phyloP scores from a whole-genome alignment of 1,139 yeast species.

The Yamadazyma diospyri region DNA sequence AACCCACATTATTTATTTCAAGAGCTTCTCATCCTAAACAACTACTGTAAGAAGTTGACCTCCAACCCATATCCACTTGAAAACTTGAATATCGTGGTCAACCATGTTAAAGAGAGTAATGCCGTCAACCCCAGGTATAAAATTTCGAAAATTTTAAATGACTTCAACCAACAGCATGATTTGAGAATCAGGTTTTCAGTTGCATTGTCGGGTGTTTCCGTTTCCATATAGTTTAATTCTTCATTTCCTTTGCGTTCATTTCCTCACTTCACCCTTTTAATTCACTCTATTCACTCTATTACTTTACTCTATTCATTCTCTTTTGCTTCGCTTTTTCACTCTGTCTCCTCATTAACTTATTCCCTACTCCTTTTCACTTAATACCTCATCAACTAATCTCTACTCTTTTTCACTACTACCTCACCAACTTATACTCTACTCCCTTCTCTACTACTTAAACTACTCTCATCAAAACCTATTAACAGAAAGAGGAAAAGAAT shows the following conservation, averaged over 20 bases:
- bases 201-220: slow-evolving; percentile 50
- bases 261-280: not conserved
- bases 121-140: slow-evolving; percentile 51
- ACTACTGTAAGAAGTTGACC: slow-evolving; percentile 20
- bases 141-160: slow-evolving; percentile 46
- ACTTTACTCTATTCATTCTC: too few species aligned
- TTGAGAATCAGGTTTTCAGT: slow-evolving; percentile 47
- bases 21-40: slow-evolving; percentile 40
- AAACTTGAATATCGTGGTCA: slow-evolving; percentile 55
- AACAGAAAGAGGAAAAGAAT: too few species aligned
- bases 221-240: slow-evolving; percentile 7
- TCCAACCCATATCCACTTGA: slow-evolving; percentile 29
- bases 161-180: slow-evolving; percentile 29
- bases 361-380: too few species aligned
- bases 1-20: slow-evolving; percentile 60
- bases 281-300: slow-evolving; percentile 1
- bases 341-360: too few species aligned
- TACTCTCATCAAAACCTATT: too few species aligned
- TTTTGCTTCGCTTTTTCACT: too few species aligned
- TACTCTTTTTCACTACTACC: too few species aligned
- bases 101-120: slow-evolving; percentile 66
- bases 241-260: not conserved
- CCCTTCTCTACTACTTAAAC: too few species aligned
- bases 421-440: too few species aligned
- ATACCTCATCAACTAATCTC: too few species aligned